phyloP scores from a whole-genome alignment of 257 asterid species.

The Solanum chiquidenum region DNA sequence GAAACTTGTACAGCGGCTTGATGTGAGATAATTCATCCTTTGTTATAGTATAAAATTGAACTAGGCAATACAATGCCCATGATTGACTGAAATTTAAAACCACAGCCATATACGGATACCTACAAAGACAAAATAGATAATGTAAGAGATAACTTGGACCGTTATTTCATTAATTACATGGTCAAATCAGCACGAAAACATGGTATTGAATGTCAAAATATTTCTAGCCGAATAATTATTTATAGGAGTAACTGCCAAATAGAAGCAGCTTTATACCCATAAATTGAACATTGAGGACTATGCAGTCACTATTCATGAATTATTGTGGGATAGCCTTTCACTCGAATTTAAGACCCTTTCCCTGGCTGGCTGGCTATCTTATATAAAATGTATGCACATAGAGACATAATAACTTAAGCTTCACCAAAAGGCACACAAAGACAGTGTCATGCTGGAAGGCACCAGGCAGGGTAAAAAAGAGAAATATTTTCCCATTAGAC shows the following conservation, averaged over 20 bases:
- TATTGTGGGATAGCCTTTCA: not conserved
- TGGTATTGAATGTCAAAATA: not conserved
- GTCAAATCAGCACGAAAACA: not conserved
- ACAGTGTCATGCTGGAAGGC: not conserved
- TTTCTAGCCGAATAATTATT: not conserved
- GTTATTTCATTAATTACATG: not conserved
- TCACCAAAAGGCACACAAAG: not conserved
- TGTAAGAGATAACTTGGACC: not conserved
- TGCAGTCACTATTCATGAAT: not conserved
- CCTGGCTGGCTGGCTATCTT: not conserved
- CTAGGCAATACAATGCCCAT: slow-evolving; percentile 96
- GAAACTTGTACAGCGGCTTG: slow-evolving; percentile 79
- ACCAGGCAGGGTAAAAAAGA: not conserved
- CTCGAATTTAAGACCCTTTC: not conserved
- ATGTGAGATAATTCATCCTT: slow-evolving; percentile 91
- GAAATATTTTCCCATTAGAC: not conserved
- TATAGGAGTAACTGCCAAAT: not conserved
- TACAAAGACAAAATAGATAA: slow-evolving; percentile 14
- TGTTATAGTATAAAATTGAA: slow-evolving; percentile 82
- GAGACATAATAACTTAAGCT: not conserved
- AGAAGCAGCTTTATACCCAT: not conserved
- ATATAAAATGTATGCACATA: not conserved
- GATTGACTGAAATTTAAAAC: slow-evolving; percentile 93
- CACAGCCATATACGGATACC: slow-evolving; percentile 94
- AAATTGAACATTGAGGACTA: not conserved